Evolutionary conservation across 371 early-diverging fungal species (phyloP).

Genomic region (Haplosporangium sp.): DNA sequence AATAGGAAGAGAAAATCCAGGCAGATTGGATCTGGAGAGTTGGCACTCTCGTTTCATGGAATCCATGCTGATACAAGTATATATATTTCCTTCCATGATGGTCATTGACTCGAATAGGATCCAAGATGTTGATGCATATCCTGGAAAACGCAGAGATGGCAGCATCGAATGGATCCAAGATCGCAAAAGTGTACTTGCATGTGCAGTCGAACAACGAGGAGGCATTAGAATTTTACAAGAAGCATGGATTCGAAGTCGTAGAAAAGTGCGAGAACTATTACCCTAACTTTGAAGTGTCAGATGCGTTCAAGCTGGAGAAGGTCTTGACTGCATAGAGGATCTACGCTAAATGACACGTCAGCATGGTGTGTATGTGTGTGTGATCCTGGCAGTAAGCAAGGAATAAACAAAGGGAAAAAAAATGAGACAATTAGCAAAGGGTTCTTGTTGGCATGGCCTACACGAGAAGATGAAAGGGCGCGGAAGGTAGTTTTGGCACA

Average conservation of each 20-base stretch:
- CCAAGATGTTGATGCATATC: slow-evolving; percentile 69
- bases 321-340: slow-evolving; percentile 7
- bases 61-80: background rate
- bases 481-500: too few species aligned
- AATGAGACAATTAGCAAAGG: background rate
- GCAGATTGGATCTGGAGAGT: background rate
- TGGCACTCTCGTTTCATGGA: background rate
- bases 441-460: too few species aligned
- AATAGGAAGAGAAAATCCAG: background rate
- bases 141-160: slow-evolving; percentile 61
- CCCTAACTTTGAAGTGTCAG: slow-evolving; percentile 82
- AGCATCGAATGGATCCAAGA: slow-evolving; percentile 44
- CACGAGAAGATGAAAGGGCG: too few species aligned
- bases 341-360: background rate
- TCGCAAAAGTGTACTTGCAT: slow-evolving; percentile 82
- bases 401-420: background rate
- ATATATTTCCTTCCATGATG: background rate
- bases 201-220: slow-evolving; percentile 90
- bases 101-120: slow-evolving; percentile 57
- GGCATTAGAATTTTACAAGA: slow-evolving; percentile 91
- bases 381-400: too few species aligned
- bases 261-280: slow-evolving; percentile 88
- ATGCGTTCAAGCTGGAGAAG: slow-evolving; percentile 81
- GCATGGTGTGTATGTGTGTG: background rate
- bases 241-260: slow-evolving; percentile 79